Conservation (phyloP, 2,329 filamentous ascomycete genomes). For the Colletotrichum sp. region DNA sequence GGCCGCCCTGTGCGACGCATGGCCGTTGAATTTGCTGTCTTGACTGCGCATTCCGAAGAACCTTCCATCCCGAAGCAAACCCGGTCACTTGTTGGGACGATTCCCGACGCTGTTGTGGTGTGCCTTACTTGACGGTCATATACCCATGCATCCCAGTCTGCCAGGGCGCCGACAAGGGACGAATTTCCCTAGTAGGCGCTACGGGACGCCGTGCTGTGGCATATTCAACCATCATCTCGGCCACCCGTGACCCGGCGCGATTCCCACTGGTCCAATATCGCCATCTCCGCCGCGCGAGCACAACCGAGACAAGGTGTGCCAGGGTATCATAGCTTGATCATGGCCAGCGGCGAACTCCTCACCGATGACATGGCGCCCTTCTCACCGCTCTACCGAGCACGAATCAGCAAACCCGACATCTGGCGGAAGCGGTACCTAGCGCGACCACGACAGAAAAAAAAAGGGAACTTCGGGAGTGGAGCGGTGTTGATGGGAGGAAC, state of each 20-base stretch:
- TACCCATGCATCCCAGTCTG: constrained; percentile 14
- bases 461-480: not conserved
- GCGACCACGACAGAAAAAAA: not conserved
- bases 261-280: not conserved
- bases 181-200: not conserved
- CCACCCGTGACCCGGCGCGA: not conserved
- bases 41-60: not conserved
- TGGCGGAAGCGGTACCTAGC: not conserved
- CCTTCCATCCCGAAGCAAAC: constrained; percentile 5
- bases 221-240: not conserved
- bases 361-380: not conserved
- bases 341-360: not conserved
- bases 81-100: constrained; percentile 16
- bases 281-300: not conserved
- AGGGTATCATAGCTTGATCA: not conserved
- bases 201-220: not conserved
- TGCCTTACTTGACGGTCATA: not conserved
- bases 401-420: not conserved
- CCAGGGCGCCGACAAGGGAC: constrained; percentile 6
- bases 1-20: not conserved
- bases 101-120: not conserved
- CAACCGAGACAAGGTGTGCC: constrained; percentile 1
- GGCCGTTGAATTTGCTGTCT: not conserved
- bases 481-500: not conserved
- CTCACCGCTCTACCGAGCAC: constrained; percentile 11